These are phyloP conservation scores for Amoebophrya sp. DNA, from an alignment of 169 alveolate species.

Conservation along the genomic window DNA sequence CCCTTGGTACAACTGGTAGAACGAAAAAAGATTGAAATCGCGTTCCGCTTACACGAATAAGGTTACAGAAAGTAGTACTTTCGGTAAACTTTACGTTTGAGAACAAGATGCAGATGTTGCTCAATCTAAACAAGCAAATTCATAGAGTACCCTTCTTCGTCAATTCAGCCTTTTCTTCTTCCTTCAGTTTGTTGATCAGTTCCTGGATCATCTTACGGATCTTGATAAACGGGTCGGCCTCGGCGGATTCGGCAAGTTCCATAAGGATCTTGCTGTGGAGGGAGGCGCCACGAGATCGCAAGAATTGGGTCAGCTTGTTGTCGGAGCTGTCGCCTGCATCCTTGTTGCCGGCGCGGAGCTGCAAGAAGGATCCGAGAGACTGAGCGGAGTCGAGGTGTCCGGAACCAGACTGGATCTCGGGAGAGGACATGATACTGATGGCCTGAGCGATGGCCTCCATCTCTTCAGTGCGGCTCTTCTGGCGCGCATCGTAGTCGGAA, in stretches of 20 bases:
- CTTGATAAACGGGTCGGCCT: constrained; percentile 20
- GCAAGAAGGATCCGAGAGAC: constrained; percentile 13
- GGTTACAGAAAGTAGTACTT: no score
- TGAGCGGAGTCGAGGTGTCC: background rate
- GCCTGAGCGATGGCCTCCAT: constrained; percentile 21
- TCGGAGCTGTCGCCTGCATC: background rate
- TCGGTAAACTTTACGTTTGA: no score
- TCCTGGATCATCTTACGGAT: constrained; percentile 26
- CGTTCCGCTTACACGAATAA: no score
- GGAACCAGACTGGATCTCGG: background rate
- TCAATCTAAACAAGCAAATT: no score
- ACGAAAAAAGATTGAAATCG: no score
- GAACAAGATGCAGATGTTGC: no score
- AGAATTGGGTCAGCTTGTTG: background rate
- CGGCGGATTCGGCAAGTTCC: constrained; percentile 7
- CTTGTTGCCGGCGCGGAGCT: constrained; percentile 14
- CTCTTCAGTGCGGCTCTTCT: background rate
- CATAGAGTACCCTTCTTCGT: constrained; percentile 21
- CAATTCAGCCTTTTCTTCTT: constrained; percentile 1
- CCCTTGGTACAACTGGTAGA: no score
- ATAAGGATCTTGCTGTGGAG: background rate
- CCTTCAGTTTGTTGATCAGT: constrained; percentile 19
- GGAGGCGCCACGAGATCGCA: background rate
- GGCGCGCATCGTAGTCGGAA: background rate
- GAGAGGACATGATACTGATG: background rate